Evolutionary conservation across 306 rosid species (phyloP), one percentile per base, ranked within the genome.

Genomic region (Prunus mira): DNA sequence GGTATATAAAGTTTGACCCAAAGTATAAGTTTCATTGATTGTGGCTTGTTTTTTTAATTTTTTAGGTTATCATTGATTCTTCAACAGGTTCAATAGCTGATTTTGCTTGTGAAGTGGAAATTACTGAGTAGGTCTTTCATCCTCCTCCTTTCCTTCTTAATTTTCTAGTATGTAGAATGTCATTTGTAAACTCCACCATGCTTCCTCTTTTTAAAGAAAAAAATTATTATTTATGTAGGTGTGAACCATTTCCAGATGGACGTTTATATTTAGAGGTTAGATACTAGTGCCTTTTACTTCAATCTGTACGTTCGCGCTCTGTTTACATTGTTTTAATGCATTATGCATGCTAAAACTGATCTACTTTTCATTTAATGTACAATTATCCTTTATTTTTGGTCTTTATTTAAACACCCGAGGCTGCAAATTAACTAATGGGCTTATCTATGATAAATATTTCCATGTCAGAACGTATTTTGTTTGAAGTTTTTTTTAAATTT

Each of bases 211-310:
- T 38, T 38, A 38, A 38, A 38, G 43, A 38, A 38, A 38, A 38
- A 7, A 52, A 58, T 54, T 25, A 74, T 76, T 72, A 34, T 67
- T 63, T 70, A 24, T 85, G 78, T 80, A 95, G 99, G 91, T 95
- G 99, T 76, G 97, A 95, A 75, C 99, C 99, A 70, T 93, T 95
- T 82, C 88, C 93, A n/a, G 99, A 95, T 80, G 99, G 99, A 65
- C 97, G 99, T 64, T 91, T 95, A 74, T 92, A 92, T 89, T 82
- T 95, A 79, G 97, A 92, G 99, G 99, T 95, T 83, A 84, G 80
- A 54, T 24, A 56, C 61, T 7, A 41, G 32, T 20, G 51, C 58
- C 22, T 51, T 60, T 28, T 55, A 56, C 72, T 72, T 9, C 30
- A 63, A 22, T 73, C 34, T 3, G 47, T 64, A 46, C 18, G 34